Percentiles rank a stretch among this genome's conserved stretches.
Evolutionary conservation across 495 filamentous ascomycete species (phyloP).

Genomic region (Penicillium bialowiezense): DNA sequence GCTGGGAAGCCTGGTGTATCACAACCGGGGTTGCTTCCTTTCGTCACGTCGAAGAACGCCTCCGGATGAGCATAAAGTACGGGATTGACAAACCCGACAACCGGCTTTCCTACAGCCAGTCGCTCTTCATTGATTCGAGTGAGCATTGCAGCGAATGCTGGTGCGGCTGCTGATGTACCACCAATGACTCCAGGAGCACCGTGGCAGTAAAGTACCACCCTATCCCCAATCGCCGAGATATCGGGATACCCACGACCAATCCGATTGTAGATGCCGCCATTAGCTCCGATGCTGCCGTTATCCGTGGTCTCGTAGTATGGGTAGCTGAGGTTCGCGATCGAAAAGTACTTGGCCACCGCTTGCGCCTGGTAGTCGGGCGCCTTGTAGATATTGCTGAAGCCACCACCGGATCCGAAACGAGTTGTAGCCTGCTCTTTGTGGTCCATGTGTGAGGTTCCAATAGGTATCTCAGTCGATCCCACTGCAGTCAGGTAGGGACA

Average conservation of each 20-base stretch:
- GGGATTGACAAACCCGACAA: slow-evolving; percentile 62
- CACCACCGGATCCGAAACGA: slow-evolving; percentile 57
- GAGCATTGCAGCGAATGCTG: slow-evolving; percentile 54
- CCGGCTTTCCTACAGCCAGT: slow-evolving; percentile 50
- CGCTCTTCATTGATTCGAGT: slow-evolving; percentile 64
- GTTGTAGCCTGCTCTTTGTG: slow-evolving; percentile 42
- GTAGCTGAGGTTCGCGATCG: slow-evolving; percentile 44
- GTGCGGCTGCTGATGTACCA: slow-evolving; percentile 59
- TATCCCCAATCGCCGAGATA: slow-evolving; percentile 60
- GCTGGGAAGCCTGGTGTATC: slow-evolving; percentile 53
- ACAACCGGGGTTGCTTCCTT: slow-evolving; percentile 59
- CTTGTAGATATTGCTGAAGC: slow-evolving; percentile 67
- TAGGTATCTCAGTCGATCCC: slow-evolving; percentile 45
- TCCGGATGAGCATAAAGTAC: slow-evolving; percentile 59
- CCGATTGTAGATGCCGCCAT: slow-evolving; percentile 55
- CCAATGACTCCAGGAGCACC: slow-evolving; percentile 41
- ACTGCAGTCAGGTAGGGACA: slow-evolving; percentile 54
- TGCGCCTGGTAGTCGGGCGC: slow-evolving; percentile 55
- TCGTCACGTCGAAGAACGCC: slow-evolving; percentile 59
- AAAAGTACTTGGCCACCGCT: slow-evolving; percentile 51
- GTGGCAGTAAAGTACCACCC: slow-evolving; percentile 46
- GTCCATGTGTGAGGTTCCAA: slow-evolving; percentile 29
- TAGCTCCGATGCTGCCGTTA: slow-evolving; percentile 39
- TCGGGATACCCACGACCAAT: slow-evolving; percentile 64
- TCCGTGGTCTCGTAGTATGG: slow-evolving; percentile 35